Conservation (phyloP, 1,284 basidiomycete species). For the Ustanciosporium gigantosporum region DNA sequence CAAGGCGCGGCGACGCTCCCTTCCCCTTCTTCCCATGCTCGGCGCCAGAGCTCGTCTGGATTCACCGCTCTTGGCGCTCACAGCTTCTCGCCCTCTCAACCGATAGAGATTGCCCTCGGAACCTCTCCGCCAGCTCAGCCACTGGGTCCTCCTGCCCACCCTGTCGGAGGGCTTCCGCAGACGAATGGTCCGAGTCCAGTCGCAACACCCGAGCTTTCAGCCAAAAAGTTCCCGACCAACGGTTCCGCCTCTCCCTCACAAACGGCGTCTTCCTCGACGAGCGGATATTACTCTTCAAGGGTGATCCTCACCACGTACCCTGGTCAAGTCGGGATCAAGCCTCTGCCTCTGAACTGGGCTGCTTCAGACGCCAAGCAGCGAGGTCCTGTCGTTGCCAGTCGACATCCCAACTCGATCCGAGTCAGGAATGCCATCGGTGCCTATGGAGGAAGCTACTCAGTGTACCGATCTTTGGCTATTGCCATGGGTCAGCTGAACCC, state of each 20-base stretch:
- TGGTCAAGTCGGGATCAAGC: slow-evolving; percentile 66
- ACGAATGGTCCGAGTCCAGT: slow-evolving; percentile 42
- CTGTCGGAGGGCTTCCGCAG: slow-evolving; percentile 21
- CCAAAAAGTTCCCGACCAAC: slow-evolving; percentile 9
- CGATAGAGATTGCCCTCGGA: slow-evolving; percentile 23
- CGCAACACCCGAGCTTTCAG: slow-evolving; percentile 39
- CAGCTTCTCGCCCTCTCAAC: slow-evolving; percentile 29
- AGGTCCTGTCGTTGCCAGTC: slow-evolving; percentile 86
- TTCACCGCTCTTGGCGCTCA: slow-evolving; percentile 37
- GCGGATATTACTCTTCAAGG: slow-evolving; percentile 36
- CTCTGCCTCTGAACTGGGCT: slow-evolving; percentile 81
- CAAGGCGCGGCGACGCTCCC: slow-evolving; percentile 37
- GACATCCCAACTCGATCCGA: slow-evolving; percentile 81
- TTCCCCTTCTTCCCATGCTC: slow-evolving; percentile 34
- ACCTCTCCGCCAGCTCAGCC: slow-evolving; percentile 46
- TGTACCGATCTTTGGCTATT: slow-evolving; percentile 82
- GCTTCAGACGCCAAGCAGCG: slow-evolving; percentile 70
- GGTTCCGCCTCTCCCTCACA: slow-evolving; percentile 18
- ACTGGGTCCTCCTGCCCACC: slow-evolving; percentile 39
- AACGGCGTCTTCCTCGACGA: slow-evolving; percentile 15
- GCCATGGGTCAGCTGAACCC: slow-evolving; percentile 80
- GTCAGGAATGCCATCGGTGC: slow-evolving; percentile 91
- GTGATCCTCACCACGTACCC: slow-evolving; percentile 56
- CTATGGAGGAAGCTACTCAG: slow-evolving; percentile 88
- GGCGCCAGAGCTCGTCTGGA: slow-evolving; percentile 35